Percentiles rank a stretch among this genome's conserved stretches.
phyloP scores from a whole-genome alignment of 768 basidiomycete genomes.

The Vararia minispora region DNA sequence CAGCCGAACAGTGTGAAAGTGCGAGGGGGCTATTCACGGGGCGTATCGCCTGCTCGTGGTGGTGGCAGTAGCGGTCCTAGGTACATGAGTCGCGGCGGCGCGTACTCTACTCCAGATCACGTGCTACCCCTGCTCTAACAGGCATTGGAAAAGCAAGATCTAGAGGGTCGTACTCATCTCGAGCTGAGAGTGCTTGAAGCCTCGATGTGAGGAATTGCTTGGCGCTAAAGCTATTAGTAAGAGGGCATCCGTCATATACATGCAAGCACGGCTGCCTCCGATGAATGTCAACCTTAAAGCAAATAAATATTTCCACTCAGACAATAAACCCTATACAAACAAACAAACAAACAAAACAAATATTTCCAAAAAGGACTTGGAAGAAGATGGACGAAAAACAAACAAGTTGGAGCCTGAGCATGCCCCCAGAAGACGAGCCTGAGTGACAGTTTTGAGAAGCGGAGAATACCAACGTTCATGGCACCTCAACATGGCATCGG shows the following conservation, averaged over 20 bases:
- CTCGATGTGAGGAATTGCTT: neutral
- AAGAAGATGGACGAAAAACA: too few relatives aligned
- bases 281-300: slow-evolving; percentile 20
- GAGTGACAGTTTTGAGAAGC: slow-evolving; percentile 9
- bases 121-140: too few relatives aligned
- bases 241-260: slow-evolving; percentile 15
- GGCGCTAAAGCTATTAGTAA: neutral
- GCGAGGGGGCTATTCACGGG: too few relatives aligned
- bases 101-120: too few relatives aligned
- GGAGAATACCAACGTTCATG: slow-evolving; percentile 16
- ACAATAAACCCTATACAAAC: neutral
- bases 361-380: too few relatives aligned
- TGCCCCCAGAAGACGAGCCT: slow-evolving; percentile 14
- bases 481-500: slow-evolving; percentile 10
- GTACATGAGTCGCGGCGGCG: too few relatives aligned
- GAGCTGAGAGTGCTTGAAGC: slow-evolving; percentile 12
- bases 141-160: too few relatives aligned
- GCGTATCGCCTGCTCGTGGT: too few relatives aligned
- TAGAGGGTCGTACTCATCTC: slow-evolving; percentile 12
- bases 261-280: slow-evolving; percentile 20
- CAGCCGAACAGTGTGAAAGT: too few relatives aligned
- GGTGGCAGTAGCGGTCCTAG: too few relatives aligned
- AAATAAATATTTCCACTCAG: neutral
- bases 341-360: too few relatives aligned
- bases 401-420: too few relatives aligned